These are phyloP conservation scores for Tulasnella sp. DNA, from an alignment of 768 basidiomycete species.

Conservation along the genomic window DNA sequence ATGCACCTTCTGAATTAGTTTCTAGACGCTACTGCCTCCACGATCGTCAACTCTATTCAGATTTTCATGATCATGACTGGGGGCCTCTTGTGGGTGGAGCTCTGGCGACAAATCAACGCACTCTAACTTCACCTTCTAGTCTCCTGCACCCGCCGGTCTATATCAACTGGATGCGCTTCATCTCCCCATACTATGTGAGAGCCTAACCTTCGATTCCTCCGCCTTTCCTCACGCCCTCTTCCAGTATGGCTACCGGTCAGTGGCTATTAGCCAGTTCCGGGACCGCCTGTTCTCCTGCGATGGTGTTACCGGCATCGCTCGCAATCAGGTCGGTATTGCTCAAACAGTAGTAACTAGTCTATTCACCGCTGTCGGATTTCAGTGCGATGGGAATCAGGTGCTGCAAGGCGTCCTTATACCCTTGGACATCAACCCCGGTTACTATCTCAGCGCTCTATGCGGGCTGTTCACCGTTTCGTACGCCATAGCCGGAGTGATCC, in stretches of 20 bases:
- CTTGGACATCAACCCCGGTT: constrained; percentile 22
- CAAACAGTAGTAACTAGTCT: constrained; percentile 22
- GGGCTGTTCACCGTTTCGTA: constrained; percentile 26
- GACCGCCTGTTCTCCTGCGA: constrained; percentile 27
- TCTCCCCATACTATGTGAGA: constrained; percentile 29
- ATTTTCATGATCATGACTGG: constrained; percentile 23
- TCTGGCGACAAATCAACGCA: not conserved
- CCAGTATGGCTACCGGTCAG: constrained; percentile 28
- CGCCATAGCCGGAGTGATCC: constrained; percentile 24
- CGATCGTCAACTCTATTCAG: constrained; percentile 25
- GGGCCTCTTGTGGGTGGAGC: constrained; percentile 20
- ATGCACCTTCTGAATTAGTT: not conserved
- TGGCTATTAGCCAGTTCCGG: constrained; percentile 31
- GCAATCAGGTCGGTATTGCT: constrained; percentile 18
- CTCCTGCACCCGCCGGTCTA: constrained; percentile 23
- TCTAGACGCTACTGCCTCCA: constrained; percentile 24
- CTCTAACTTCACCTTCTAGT: not conserved
- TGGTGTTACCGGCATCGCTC: constrained; percentile 23
- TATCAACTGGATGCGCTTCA: constrained; percentile 32
- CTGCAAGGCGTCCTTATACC: constrained; percentile 28
- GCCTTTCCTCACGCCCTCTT: not conserved
- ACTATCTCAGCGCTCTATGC: constrained; percentile 22
- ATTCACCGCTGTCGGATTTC: constrained; percentile 18
- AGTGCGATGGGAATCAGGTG: constrained; percentile 31
- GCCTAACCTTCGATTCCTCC: not conserved